These are phyloP conservation scores for Leishmania aethiopica DNA, from an alignment of 208 protist species.

Conservation along the genomic window DNA sequence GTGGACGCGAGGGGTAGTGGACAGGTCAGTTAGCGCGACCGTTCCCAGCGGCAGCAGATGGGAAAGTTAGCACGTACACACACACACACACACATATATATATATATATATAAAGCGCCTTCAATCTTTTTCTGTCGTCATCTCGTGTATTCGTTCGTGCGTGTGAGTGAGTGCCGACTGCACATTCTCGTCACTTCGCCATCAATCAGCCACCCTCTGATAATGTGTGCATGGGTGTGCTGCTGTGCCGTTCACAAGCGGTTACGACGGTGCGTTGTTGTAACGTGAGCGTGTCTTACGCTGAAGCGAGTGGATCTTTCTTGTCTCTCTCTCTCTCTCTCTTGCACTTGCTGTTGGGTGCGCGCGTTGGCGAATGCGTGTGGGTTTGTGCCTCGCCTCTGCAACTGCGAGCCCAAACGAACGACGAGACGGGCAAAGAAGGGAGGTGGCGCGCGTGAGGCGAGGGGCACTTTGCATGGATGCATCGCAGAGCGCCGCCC, in stretches of 20 bases:
- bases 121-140: not conserved
- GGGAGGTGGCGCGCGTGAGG: not conserved
- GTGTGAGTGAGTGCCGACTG: not conserved
- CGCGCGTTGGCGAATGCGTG: not conserved
- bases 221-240: not conserved
- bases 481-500: not conserved
- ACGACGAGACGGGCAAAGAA: not conserved
- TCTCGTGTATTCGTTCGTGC: not conserved
- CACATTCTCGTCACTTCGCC: not conserved
- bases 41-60: not conserved
- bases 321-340: not conserved
- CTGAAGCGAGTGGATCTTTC: not conserved
- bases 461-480: not conserved
- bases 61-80: not conserved
- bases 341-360: not conserved
- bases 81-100: too few species aligned
- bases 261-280: not conserved
- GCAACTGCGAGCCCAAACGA: not conserved
- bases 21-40: not conserved
- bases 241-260: not conserved
- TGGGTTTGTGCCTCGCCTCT: not conserved
- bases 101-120: not conserved
- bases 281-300: not conserved
- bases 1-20: not conserved
- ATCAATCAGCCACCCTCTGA: not conserved